Percentiles rank a stretch among this genome's conserved stretches.
phyloP scores from a whole-genome alignment of 1,139 yeast genomes.

The Saccharomyces hybrid region DNA sequence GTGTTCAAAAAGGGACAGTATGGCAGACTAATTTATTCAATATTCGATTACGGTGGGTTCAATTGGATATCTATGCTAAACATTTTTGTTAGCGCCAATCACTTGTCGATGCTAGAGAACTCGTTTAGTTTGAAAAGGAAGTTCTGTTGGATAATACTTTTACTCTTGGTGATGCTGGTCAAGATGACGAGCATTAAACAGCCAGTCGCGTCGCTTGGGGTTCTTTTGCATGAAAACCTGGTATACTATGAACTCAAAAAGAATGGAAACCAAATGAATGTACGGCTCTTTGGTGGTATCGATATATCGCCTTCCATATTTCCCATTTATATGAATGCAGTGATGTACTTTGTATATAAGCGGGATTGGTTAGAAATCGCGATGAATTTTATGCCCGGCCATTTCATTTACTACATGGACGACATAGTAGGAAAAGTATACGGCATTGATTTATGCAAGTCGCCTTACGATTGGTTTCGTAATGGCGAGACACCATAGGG shows the following conservation, averaged over 20 bases:
- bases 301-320: constrained; percentile 18
- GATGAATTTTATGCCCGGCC: constrained; percentile 28
- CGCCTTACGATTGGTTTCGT: constrained; percentile 24
- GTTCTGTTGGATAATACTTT: constrained; percentile 21
- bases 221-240: constrained; percentile 23
- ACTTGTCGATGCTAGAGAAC: constrained; percentile 22
- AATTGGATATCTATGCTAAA: constrained; percentile 20
- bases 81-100: constrained; percentile 18
- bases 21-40: constrained; percentile 23
- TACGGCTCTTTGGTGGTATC: constrained; percentile 17
- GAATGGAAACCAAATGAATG: constrained; percentile 15
- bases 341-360: constrained; percentile 15
- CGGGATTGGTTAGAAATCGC: constrained; percentile 17
- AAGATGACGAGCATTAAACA: constrained; percentile 19
- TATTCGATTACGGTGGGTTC: constrained; percentile 25
- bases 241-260: constrained; percentile 24
- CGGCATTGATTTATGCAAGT: constrained; percentile 21
- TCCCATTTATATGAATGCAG: constrained; percentile 18
- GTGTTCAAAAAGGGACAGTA: constrained; percentile 28
- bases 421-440: constrained; percentile 22
- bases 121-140: constrained; percentile 20
- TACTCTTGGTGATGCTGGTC: constrained; percentile 14
- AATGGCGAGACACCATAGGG: constrained; percentile 4
- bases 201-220: constrained; percentile 23
- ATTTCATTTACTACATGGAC: constrained; percentile 23